Base-by-base conservation (phyloP, 768 basidiomycete genomes). In the Tremella yokohamensis region DNA sequence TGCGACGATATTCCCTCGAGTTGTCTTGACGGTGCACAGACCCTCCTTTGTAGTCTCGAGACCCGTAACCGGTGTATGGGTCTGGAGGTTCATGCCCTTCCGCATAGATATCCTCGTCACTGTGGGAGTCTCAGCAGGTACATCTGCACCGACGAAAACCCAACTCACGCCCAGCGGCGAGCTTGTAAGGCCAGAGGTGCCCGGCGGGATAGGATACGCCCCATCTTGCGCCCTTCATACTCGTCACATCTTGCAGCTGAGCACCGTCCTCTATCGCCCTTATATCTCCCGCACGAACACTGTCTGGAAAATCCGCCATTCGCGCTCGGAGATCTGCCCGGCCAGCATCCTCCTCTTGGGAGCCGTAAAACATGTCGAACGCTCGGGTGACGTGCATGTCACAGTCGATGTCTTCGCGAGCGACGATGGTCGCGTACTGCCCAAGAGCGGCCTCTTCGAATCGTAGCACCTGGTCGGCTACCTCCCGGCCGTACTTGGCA, bases 1-100 rank as follows among this genome's bases (percentile, higher is more conserved):
- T 63, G 86, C 84, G 3, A 70, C 39, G 29, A 90, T 74, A 0
- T 67, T 59, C 0, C 91, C 90, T 15, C 89, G 82, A 0, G 84
- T 81, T 0, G 90, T 92, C 2, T 68, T 61, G 16, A 88, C 69
- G 0, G 69, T 68, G 85, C 85, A 88, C 6, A 79, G 78, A 12
- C 56, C 56, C 7, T 51, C 24, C 2, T 49, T n/a, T 8, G 34
- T 16, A 7, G 54, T 38, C 1, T 19, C 24, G 22, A 64, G 26
- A 13, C 40, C 47, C 8, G 54, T 16, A 6, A 56, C 66, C 12
- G 66, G 66, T 12, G 66, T 68, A 25, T 59, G 49, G 1, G 66
- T 62, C 38, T 68, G 66, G 4, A 68, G 57, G 39, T 64, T 68
- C 49, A 68, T 49, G 8, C 66, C 66, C 29, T 47, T 54, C 1